phyloP scores from a whole-genome alignment of 352 stramenopile genomes.

The Phytophthora sojae region DNA sequence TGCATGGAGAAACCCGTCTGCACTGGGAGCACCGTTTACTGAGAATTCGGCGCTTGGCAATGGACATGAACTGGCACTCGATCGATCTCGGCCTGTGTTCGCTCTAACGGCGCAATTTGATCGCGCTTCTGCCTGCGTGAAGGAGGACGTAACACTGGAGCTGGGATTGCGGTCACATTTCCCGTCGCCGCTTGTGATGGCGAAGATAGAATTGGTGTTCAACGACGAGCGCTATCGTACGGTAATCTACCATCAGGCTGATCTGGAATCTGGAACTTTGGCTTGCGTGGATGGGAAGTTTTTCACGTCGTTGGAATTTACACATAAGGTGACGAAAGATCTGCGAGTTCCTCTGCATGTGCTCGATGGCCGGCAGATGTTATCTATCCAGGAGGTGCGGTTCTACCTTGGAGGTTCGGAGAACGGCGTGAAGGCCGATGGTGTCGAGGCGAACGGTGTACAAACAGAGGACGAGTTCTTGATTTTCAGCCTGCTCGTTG shows the following conservation, averaged over 20 bases:
- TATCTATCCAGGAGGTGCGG: constrained; percentile 69
- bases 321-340: constrained; percentile 41
- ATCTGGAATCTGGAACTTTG: constrained; percentile 16
- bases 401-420: constrained; percentile 56
- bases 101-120: constrained; percentile 65
- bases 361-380: constrained; percentile 56
- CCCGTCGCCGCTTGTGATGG: constrained; percentile 56
- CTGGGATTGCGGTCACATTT: constrained; percentile 67
- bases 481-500: constrained; percentile 68
- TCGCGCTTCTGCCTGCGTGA: constrained; percentile 70
- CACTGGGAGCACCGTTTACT: constrained; percentile 51
- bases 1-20: constrained; percentile 64
- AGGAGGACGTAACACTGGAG: constrained; percentile 63
- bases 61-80: constrained; percentile 56
- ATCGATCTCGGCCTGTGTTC: constrained; percentile 64
- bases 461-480: constrained; percentile 49
- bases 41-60: constrained; percentile 45
- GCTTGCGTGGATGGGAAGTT: constrained; percentile 42
- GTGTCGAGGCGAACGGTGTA: constrained; percentile 17
- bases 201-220: constrained; percentile 77
- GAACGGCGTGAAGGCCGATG: constrained; percentile 15
- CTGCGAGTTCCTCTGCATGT: constrained; percentile 62
- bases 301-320: constrained; percentile 61
- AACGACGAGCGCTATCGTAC: constrained; percentile 81
- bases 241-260: constrained; percentile 56